These are phyloP conservation scores for Carex scoparia DNA, from an alignment of 176 grass and related monocot genomes.

Conservation along the genomic window DNA sequence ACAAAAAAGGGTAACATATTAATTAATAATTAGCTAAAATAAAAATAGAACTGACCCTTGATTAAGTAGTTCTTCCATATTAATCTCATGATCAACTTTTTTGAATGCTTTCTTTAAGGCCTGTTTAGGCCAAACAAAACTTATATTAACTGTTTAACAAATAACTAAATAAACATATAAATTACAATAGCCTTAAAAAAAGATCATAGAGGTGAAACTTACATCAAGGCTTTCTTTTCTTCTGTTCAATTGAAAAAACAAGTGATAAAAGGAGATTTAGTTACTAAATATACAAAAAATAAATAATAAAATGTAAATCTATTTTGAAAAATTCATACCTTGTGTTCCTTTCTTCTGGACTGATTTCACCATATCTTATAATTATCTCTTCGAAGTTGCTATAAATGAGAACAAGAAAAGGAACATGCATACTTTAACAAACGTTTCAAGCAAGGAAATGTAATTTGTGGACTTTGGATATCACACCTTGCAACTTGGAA, in stretches of 20 bases:
- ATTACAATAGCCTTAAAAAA: background rate
- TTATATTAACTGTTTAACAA: background rate
- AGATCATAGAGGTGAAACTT: background rate
- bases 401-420: background rate
- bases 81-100: background rate
- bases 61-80: background rate
- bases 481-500: background rate
- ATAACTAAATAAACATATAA: background rate
- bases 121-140: background rate
- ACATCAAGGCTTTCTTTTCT: constrained; percentile 10
- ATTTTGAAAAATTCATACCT: background rate
- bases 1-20: background rate
- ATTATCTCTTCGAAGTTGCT: constrained; percentile 13
- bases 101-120: constrained; percentile 21
- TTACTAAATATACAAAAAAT: background rate
- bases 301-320: background rate
- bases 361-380: background rate
- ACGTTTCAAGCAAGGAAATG: background rate
- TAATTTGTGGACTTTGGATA: background rate
- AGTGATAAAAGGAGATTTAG: background rate
- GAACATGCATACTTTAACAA: background rate
- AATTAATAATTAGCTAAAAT: background rate
- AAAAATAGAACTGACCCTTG: constrained; percentile 12
- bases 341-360: constrained; percentile 12
- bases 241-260: constrained; percentile 4